These are phyloP conservation scores for Phanerochaete sordida DNA, from an alignment of 768 basidiomycete genomes.

Conservation along the genomic window DNA sequence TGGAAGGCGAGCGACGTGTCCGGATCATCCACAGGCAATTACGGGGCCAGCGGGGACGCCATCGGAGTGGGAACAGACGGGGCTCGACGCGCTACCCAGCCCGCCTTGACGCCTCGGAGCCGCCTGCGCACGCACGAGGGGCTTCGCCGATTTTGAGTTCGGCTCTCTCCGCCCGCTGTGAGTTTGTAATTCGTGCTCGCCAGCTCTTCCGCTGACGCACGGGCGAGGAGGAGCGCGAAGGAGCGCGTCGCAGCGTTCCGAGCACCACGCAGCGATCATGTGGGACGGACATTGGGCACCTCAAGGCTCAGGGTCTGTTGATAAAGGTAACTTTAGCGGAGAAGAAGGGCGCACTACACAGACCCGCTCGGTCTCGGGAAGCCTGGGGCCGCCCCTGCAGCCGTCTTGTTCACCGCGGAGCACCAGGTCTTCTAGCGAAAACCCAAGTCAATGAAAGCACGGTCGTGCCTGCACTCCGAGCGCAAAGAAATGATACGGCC, in stretches of 20 bases:
- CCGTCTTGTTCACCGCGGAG: neutral
- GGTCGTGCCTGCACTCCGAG: neutral
- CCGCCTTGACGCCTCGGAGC: neutral
- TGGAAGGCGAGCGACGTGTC: neutral
- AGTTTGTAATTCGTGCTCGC: neutral
- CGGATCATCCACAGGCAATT: constrained; percentile 1
- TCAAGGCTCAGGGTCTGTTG: neutral
- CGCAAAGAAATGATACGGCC: neutral
- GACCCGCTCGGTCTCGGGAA: constrained; percentile 1
- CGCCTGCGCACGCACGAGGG: neutral
- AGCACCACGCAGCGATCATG: neutral
- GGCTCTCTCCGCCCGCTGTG: neutral
- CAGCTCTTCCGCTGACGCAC: neutral
- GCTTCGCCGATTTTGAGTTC: constrained; percentile 1
- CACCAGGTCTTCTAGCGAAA: neutral
- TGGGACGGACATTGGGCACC: neutral
- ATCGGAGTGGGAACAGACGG: neutral
- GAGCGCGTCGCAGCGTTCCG: neutral
- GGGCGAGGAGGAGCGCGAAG: neutral
- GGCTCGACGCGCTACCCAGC: neutral
- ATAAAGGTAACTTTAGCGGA: neutral
- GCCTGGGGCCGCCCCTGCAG: neutral
- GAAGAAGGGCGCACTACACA: neutral
- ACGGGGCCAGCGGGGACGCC: neutral
- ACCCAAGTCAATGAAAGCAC: neutral